Evolutionary conservation across 306 rosid species (phyloP), one percentile per base, ranked within the genome.

Genomic region (Canavalia ensiformis): DNA sequence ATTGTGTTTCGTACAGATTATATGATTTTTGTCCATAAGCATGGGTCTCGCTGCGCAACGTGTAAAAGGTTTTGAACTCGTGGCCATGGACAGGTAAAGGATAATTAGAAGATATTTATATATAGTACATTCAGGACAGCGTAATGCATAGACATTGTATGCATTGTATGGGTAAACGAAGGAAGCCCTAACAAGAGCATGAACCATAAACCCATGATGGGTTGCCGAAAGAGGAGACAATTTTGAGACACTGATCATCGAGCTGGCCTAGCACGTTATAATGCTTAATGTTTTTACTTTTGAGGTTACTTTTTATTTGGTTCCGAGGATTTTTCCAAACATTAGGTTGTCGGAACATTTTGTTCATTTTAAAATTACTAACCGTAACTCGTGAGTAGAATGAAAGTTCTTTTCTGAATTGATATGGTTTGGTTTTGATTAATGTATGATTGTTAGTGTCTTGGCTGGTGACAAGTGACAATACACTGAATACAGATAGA

Each of bases 401-500:
- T 31, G 66, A 1, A 59, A 59, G 66, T 31, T 30, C 0, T 31
- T 59, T 59, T 59, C 30, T 8, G 7, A 68, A 29, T 5, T 68
- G 58, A 11, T 11, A 30, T 47, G 75, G 75, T 12, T 31, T 47
- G 13, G 54, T 52, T 72, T 72, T 29, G 74, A 68, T 68, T 54
- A 72, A 52, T 6, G 54, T n/a, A 55, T 42, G 68, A 57, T 74
- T 57, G 42, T 2, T 5, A 2, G 41, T 69, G 82, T 80, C 62
- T 58, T 35, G 52, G 84, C 70, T 76, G 82, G 64, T 31, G 64
- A 68, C 66, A 68, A 64, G 35, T 18, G 52, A 42, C 51, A 39
- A 8, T 18, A 42, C 72, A 7, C 51, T 7, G 13, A 60, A 62
- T 56, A 49, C 51, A 66, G 13, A 56, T 74, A 70, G 71, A 58